A percentile compares a stretch with the other conserved stretches of the same genome.
Conservation (phyloP, 164 flowering plant species). For the Magnolia kwangsiensis region DNA sequence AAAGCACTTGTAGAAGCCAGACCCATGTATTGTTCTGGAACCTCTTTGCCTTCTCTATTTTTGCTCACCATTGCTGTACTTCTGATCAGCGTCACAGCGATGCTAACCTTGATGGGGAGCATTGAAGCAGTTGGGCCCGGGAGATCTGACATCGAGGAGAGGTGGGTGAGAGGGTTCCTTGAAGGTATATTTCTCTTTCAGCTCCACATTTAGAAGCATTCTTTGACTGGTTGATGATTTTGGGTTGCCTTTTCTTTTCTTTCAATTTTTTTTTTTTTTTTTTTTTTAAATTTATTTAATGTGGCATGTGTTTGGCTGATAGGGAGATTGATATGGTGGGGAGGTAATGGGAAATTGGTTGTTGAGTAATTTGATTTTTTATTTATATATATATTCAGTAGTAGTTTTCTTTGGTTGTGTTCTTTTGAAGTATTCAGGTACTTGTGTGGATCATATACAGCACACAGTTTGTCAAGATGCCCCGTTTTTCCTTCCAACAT, state of each 20-base stretch:
- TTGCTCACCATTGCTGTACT: neutral
- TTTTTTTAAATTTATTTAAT: neutral
- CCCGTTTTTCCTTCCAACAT: too few relatives aligned
- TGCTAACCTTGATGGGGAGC: neutral
- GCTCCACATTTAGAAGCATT: slow-evolving; percentile 11
- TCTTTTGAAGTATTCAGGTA: too few relatives aligned
- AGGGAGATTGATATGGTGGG: neutral
- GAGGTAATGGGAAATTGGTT: slow-evolving; percentile 1
- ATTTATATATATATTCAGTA: neutral
- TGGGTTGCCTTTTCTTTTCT: neutral
- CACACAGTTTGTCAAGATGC: too few relatives aligned
- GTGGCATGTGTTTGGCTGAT: neutral
- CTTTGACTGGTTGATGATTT: slow-evolving; percentile 7
- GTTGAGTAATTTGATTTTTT: neutral
- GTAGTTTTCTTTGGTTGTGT: neutral
- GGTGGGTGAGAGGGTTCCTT: neutral
- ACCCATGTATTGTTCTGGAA: neutral
- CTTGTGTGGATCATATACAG: too few relatives aligned
- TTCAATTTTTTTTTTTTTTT: too few relatives aligned
- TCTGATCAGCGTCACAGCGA: neutral
- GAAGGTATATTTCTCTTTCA: neutral
- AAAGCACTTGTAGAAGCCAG: neutral
- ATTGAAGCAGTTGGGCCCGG: neutral
- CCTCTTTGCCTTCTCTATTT: neutral
- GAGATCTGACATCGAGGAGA: neutral